A percentile compares a stretch with the other conserved stretches of the same genome.
phyloP scores from a whole-genome alignment of 2,329 filamentous ascomycete species.

The Calonectria crousiana region DNA sequence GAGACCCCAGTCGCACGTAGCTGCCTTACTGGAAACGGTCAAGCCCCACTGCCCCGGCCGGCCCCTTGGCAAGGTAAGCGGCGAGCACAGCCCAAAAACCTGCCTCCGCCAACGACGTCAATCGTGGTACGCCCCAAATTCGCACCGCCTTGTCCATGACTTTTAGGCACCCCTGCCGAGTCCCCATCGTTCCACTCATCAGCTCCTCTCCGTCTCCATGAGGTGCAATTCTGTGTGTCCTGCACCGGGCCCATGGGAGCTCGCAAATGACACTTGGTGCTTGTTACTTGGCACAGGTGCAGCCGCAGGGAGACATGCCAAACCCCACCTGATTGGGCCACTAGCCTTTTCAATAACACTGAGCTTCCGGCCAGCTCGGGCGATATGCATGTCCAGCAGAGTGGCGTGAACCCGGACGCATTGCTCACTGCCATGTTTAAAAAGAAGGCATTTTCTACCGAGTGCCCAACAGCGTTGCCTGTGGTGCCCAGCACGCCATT shows the following conservation, averaged over 20 bases:
- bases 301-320: not conserved
- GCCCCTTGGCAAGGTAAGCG: not conserved
- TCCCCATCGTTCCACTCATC: constrained; percentile 12
- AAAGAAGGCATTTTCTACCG: not conserved
- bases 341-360: not conserved
- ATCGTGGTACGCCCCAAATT: not conserved
- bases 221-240: not conserved
- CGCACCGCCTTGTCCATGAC: constrained; percentile 8
- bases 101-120: constrained; percentile 2
- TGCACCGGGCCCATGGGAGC: not conserved
- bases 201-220: not conserved
- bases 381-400: not conserved
- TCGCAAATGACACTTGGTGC: not conserved
- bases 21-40: constrained; percentile 16
- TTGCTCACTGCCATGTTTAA: not conserved
- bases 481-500: not conserved
- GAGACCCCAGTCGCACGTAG: constrained; percentile 13
- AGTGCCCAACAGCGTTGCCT: not conserved
- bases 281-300: not conserved
- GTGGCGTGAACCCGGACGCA: not conserved
- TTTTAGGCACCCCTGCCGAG: constrained; percentile 1
- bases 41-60: not conserved
- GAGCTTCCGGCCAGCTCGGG: not conserved
- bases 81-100: constrained; percentile 7
- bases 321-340: not conserved